Base-by-base conservation (phyloP, 345 rosid species). In the Dipteronia dyeriana region DNA sequence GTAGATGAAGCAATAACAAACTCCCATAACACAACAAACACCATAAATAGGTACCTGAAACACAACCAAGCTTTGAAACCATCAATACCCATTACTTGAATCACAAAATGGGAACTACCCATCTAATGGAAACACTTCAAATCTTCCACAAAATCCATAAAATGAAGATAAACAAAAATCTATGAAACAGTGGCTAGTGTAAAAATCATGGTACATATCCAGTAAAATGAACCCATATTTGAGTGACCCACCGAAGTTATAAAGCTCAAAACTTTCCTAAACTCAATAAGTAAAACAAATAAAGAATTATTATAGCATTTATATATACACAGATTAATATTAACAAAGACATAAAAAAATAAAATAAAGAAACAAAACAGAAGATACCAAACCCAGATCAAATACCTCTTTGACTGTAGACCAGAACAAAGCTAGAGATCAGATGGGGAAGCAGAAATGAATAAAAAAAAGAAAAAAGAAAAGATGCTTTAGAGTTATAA, bases 401-500 rank as follows among this genome's bases (percentile, higher is more conserved):
- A 77, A 73, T 82, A 80, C 87, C 86, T 53, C n/a, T 82, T 83
- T 75, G 85, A 82, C 80, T 51, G 78, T 71, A 68, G 77, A 67
- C 72, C 72, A 47, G 45, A 66, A 59, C 38, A 70, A 76, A 56
- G 20, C 54, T 13, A 11, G 61, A 74, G 81, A 74, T 68, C 75
- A 79, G 84, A 77, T 69, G 68, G 76, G 78, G 78, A 76, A 81
- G 71, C 25, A 23, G 75, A 25, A 71, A 75, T 26, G 31, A 81
- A 71, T 66, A 77, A 78, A 76, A 75, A 68, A 78, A 78, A 34
- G 6, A 71, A 78, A 78, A 76, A 79, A 73, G 60, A 64, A 77
- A 69, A 74, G 51, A 64, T 51, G 79, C 67, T 74, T 72, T 86
- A 51, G 76, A 75, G 83, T 80, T 66, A 80, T 78, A 17, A 39